Evolutionary conservation across 805 yeast genomes (phyloP), one percentile per base, ranked within the genome.

Genomic region (Candida gorgasii): DNA sequence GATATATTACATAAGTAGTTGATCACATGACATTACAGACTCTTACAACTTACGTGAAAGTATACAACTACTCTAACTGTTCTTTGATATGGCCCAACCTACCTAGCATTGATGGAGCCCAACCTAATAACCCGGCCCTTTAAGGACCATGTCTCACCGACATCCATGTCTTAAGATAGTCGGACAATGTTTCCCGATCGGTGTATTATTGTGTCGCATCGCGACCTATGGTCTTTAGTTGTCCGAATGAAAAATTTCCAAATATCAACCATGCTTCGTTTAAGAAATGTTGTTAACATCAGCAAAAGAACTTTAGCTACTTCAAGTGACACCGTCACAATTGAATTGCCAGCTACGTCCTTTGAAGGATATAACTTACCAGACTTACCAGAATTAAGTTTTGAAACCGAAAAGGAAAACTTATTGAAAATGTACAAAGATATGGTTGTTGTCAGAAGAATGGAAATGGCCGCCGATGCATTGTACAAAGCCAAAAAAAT

Each of bases 381-480:
- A 18, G 36, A 33, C n/a, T 58, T 57, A 22, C 97, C 97, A 41
- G 77, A 77, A 38, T 72, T 86, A 59, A 68, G 73, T 40, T 84
- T 86, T 64, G 84, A 83, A 68, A 85, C 96, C 44, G 82, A 87
- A 58, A 89, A 89, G 78, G 76, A 79, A 39, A 78, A 83, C 43
- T 70, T 93, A 57, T 74, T 93, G 59, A 82, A 89, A 62, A 89
- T 93, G 97, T 93, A 90, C 81, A 86, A 89, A 73, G 96, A 92
- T 65, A 90, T 93, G 98, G 81, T 85, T 54, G 71, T 84, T 53
- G 82, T 92, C 64, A 84, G 96, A 79, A 86, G 99, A 73, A 83
- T 93, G 93, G 99, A 93, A 76, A 92, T 93, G 96, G 95, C 97
- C 31, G 82, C 98, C 48, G 99, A 93, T 66, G 98, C 97, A 23